Base-by-base conservation (phyloP, 495 filamentous ascomycete species). In the Venustampulla echinocandica region DNA sequence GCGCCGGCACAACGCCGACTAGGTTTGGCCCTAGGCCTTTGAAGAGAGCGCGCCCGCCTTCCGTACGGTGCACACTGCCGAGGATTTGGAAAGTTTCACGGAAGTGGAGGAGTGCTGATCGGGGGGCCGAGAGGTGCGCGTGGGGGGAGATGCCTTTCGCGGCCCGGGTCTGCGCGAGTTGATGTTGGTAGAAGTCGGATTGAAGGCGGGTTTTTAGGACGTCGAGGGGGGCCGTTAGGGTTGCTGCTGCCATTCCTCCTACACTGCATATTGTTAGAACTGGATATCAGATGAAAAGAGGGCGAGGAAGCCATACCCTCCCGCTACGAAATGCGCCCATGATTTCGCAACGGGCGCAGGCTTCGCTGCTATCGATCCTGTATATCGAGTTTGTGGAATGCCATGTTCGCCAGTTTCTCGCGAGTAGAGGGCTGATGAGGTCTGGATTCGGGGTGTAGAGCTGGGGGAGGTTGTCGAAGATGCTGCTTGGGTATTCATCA, bases 121-220 rank as follows among this genome's bases (percentile, higher is more conserved):
- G 69, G 50, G 69, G 24, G 37, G 69, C 68, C 56, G 70, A 63
- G 46, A 73, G 64, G 34, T 61, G 57, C 18, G 58, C 44, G 18
- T 58, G 45, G 49, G 63, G 57, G 24, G 59, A 53, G 56, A 62
- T 30, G 63, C 65, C 43, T 13, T 60, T 39, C n/a, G 47, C 43
- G 7, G 65, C 59, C 17, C 71, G 64, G 10, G 69, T 66, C 4
- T 71, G 68, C 3, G 61, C 63, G 30, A 81, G 64, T 53, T 81
- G 85, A 1, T 76, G 66, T 56, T 90, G 85, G 68, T 95, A 95
- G 61, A 89, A 93, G 54, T 92, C 85, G 55, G 85, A 90, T 62
- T 95, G 88, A 2, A 95, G 73, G 6, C 88, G 76, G 3, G 89
- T 94, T 65, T 92, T 92, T 7, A 95, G 74, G 21, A 95, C 89